A percentile compares a stretch with the other conserved stretches of the same genome.
phyloP scores from a whole-genome alignment of 2,329 filamentous ascomycete species.

The Venturia nashicola region DNA sequence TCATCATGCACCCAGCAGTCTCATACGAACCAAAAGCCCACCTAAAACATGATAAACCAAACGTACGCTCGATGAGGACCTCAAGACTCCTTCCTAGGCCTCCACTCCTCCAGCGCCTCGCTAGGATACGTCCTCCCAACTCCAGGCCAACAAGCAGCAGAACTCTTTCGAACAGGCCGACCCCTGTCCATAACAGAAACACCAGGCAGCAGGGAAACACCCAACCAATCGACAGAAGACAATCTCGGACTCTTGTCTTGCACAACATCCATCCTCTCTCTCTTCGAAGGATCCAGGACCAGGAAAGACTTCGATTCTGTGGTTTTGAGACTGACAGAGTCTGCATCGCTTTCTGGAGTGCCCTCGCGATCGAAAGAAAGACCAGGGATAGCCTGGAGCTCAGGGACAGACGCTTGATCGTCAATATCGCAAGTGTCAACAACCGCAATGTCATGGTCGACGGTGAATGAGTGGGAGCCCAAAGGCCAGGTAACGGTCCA shows the following conservation, averaged over 20 bases:
- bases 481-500: background rate
- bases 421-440: background rate
- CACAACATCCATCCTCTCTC: background rate
- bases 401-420: background rate
- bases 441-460: background rate
- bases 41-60: background rate
- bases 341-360: background rate
- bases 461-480: conserved; percentile 1
- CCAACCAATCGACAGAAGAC: conserved; percentile 2
- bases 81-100: background rate
- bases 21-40: background rate
- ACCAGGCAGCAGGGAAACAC: background rate
- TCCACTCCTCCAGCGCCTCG: conserved; percentile 5
- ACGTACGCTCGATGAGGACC: background rate
- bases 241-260: background rate
- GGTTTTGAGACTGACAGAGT: background rate
- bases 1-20: background rate
- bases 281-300: background rate
- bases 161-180: conserved; percentile 4
- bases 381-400: background rate
- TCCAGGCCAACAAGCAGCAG: conserved; percentile 6
- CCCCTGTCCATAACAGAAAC: conserved; percentile 6
- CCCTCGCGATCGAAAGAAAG: background rate
- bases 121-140: conserved; percentile 1
- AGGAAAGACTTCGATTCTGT: background rate